A percentile compares a stretch with the other conserved stretches of the same genome.
These are phyloP conservation scores for Lachancea waltii DNA, from an alignment of 805 yeast genomes.

Conservation along the genomic window DNA sequence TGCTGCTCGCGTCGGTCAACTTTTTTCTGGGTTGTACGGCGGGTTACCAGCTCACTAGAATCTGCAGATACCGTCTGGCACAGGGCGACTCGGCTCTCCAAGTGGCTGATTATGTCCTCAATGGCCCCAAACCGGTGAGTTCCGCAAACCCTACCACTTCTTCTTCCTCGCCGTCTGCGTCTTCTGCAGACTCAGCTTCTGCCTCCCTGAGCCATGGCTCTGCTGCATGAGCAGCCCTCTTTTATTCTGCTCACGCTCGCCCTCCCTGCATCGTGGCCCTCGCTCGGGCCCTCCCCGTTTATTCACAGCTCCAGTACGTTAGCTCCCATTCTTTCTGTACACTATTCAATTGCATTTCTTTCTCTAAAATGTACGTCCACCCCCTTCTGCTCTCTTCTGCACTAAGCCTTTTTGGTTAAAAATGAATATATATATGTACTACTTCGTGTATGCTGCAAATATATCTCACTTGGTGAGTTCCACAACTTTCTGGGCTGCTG, in stretches of 20 bases:
- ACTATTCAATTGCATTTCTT: too few species aligned
- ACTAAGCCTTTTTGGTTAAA: too few species aligned
- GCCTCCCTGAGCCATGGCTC: constrained; percentile 8
- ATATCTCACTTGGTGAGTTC: constrained; percentile 44
- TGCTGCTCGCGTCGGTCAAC: constrained; percentile 84
- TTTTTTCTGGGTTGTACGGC: constrained; percentile 91
- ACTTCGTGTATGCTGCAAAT: background rate
- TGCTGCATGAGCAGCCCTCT: constrained; percentile 6
- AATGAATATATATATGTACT: too few species aligned
- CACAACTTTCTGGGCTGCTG: constrained; percentile 94
- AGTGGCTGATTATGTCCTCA: constrained; percentile 51
- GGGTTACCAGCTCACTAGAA: constrained; percentile 71
- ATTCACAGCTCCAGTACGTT: too few species aligned
- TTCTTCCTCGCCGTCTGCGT: background rate
- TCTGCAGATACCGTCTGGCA: constrained; percentile 55
- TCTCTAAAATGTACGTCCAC: too few species aligned
- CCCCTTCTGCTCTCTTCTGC: too few species aligned
- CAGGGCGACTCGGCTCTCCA: constrained; percentile 58
- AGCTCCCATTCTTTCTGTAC: too few species aligned
- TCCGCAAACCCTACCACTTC: constrained; percentile 5
- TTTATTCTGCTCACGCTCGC: too few species aligned
- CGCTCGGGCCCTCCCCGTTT: too few species aligned
- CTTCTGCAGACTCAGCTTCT: too few species aligned
- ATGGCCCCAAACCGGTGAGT: constrained; percentile 34
- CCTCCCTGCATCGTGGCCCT: too few species aligned